phyloP scores from a whole-genome alignment of 2,329 filamentous ascomycete species.

The Phialophora tarda region DNA sequence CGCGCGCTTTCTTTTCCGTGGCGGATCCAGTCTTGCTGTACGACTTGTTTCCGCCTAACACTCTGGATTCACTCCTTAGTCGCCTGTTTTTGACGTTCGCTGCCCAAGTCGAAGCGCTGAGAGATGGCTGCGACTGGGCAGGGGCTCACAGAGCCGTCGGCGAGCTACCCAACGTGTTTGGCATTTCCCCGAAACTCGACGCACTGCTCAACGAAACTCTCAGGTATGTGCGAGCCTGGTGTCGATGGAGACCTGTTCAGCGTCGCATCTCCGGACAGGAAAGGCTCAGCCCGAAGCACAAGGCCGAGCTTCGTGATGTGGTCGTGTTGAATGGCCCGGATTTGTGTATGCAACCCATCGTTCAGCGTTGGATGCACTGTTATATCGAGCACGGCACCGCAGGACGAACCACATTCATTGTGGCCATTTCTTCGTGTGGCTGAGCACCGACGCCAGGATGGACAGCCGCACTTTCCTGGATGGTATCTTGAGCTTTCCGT shows the following conservation, averaged over 20 bases:
- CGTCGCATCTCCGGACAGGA: not conserved
- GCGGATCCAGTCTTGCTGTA: not conserved
- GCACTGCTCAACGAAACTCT: not conserved
- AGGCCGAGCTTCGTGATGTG: not conserved
- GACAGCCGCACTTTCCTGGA: not conserved
- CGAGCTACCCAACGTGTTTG: not conserved
- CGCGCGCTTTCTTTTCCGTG: not conserved
- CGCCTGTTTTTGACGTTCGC: not conserved
- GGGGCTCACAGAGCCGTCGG: not conserved
- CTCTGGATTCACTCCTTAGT: not conserved
- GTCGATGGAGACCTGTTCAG: not conserved
- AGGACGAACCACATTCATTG: not conserved
- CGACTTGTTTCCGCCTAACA: not conserved
- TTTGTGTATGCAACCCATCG: not conserved
- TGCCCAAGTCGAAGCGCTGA: not conserved
- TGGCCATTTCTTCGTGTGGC: not conserved
- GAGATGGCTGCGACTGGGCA: constrained; percentile 3
- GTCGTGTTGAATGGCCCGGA: not conserved
- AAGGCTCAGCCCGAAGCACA: not conserved
- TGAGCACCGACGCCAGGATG: not conserved
- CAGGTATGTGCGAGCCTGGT: not conserved
- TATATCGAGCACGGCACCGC: not conserved
- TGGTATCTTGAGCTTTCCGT: not conserved
- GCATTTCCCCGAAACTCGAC: not conserved
- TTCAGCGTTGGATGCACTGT: not conserved